Percentiles rank a stretch among this genome's conserved stretches.
These are phyloP conservation scores for Diplodia intermedia DNA, from an alignment of 2,329 filamentous ascomycete species.

Conservation along the genomic window DNA sequence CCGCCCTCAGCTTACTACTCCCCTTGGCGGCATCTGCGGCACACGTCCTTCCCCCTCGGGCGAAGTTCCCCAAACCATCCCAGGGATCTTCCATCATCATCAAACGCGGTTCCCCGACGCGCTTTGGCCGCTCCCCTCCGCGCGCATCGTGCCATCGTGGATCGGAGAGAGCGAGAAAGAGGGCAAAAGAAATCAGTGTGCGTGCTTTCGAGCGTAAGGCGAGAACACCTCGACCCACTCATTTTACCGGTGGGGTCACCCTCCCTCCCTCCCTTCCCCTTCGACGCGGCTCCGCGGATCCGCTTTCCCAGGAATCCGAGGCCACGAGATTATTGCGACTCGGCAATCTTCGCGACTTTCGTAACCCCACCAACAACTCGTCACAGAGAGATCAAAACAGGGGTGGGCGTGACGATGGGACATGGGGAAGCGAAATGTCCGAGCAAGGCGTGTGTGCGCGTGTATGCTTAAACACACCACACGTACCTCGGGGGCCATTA, in stretches of 20 bases:
- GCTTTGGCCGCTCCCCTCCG: not conserved
- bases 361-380: not conserved
- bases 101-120: not conserved
- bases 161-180: not conserved
- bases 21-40: not conserved
- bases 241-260: not conserved
- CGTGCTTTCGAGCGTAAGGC: not conserved
- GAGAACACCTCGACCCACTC: not conserved
- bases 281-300: not conserved
- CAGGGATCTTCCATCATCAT: not conserved
- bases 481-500: too few relatives aligned
- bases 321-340: not conserved
- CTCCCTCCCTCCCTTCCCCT: not conserved
- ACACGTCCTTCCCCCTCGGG: not conserved
- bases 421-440: not conserved
- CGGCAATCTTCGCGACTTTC: not conserved
- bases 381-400: not conserved
- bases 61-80: not conserved
- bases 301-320: not conserved
- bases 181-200: not conserved
- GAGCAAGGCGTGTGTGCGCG: too few relatives aligned
- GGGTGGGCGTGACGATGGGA: not conserved
- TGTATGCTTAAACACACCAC: too few relatives aligned
- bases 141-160: not conserved
- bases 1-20: not conserved